Base-by-base conservation (phyloP, 768 basidiomycete species). In the Atractiella rhizophila region DNA sequence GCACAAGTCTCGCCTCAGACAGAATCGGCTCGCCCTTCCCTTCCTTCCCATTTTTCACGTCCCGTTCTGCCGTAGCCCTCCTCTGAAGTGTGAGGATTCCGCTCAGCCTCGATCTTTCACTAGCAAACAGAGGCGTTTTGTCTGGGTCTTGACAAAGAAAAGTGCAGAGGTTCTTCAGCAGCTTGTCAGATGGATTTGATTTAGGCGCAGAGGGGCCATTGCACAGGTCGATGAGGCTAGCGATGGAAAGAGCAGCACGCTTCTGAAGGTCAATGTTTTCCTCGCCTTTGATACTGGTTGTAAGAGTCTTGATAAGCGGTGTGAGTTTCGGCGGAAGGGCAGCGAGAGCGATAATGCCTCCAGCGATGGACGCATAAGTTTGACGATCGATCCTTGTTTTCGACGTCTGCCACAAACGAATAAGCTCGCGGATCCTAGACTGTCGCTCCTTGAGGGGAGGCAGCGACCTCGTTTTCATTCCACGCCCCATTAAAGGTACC, bases 231-330 rank as follows among this genome's bases (percentile, higher is more conserved):
- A 94, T 70, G 59, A 98, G 85, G 5, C 73, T 68, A 4, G 85
- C 77, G 13, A 96, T 76, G 0, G 83, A 74, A 0, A 64, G 64
- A 0, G 88, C 88, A 1, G 83, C 81, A 10, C 88, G 78, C 20
- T 63, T 70, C 57, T 98, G 91, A 4, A 96, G 66, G 52, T 85
- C 74, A 25, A 71, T 45, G 48, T 86, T 91, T 48, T 80, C 78
- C 57, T 98, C 91, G 48, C 69, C 75, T 79, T 91, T 96, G 64
- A 96, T 75, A 19, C 85, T 81, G 43, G 83, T 88, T 78, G 94
- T 96, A 42, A 96, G 74, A 19, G 80, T 82, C 57, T 86, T 85
- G 32, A 98, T 83, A 35, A 98, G 73, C 0, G 91, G 86, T 51
- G 81, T 88, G 47, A 96, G 74, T 61, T 91, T 94, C 46, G 82